Base-by-base conservation (phyloP, 345 rosid species). In the Gossypium australe region DNA sequence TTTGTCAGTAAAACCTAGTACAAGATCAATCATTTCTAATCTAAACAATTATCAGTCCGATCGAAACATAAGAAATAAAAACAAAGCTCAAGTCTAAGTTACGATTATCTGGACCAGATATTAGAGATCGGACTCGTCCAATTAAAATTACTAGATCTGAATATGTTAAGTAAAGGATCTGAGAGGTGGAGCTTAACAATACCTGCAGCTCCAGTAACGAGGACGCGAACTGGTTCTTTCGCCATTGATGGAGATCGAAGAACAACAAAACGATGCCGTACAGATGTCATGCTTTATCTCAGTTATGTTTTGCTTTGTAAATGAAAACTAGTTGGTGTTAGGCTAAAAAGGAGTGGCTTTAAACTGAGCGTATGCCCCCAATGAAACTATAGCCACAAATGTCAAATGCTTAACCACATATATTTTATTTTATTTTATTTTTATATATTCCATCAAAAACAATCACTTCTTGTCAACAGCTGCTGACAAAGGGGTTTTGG, bases 141-240 rank as follows among this genome's bases (percentile, higher is more conserved):
- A 27, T 11, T 7, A 45, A 17, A 43, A 49, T 11, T 1, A 56
- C 24, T 49, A 64, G 79, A 78, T 78, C 82, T 68, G 69, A 14
- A 20, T 16, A 55, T 51, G 53, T 6, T 11, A 9, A 67, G 67
- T 13, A 12, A 74, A 59, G 20, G 60, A 67, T 67, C 51, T 49
- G 55, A 62, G 41, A 18, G 8, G 0, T 4, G 24, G 55, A 53
- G 9, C 11, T 9, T 3, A 53, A 74, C 71, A 7, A 52, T 86
- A 95, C 99, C 99, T 82, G 99, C 99, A 77, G 99, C 99, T 4
- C 98, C 99, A 58, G 98, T 95, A 69, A 95, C 98, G 78, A 95
- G 99, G 64, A 95, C 97, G 82, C 98, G 98, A 75, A 85, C 94
- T 38, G 97, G 97, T 67, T 91, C 94, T 78, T 89, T 92, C 34